Evolutionary conservation across 2,329 filamentous ascomycete genomes (phyloP), one percentile per base, ranked within the genome.

Genomic region (Proliferodiscus dingleyae): DNA sequence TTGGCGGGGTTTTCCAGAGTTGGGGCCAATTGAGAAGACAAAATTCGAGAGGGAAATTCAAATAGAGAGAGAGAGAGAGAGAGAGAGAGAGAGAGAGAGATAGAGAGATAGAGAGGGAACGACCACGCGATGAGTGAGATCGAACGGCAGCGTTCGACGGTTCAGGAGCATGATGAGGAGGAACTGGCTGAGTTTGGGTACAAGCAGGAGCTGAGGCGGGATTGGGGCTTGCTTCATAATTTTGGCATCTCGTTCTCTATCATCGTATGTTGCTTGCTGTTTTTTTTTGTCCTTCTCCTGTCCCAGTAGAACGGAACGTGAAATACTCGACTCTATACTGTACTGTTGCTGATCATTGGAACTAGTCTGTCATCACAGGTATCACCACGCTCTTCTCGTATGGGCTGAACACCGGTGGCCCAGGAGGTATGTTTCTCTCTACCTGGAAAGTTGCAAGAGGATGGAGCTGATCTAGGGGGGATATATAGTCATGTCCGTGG

Each of bases 211-310:
- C 61, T 81, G 51, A 69, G 71, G 28, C 68, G 77, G 39, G 74
- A 79, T 59, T 81, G 77, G 77, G 71, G 73, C 4, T 55, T 80
- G 48, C 64, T 73, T 41, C 77, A 81, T 55, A 81, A 80, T 56
- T 81, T 81, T 64, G 77, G 77, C 22, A 74, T 80, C 5, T 80
- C 75, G 0, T 81, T 80, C 58, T 78, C 75, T 5, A 80, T 81
- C 54, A 80, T 81, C 58, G 73, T 77, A 57, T 51, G 72, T 62
- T 30, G n/a, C n/a, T n/a, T n/a, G n/a, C n/a, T n/a, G n/a, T n/a
- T n/a, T n/a, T n/a, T n/a, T n/a, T n/a, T n/a, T n/a, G n/a, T n/a
- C n/a, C n/a, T n/a, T n/a, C n/a, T n/a, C n/a, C n/a, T n/a, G n/a
- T n/a, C n/a, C n/a, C n/a, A n/a, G n/a, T n/a, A n/a, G n/a, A n/a